Evolutionary conservation across 1,284 basidiomycete genomes (phyloP), one percentile per base, ranked within the genome.

Genomic region (Puccinia sorghi): DNA sequence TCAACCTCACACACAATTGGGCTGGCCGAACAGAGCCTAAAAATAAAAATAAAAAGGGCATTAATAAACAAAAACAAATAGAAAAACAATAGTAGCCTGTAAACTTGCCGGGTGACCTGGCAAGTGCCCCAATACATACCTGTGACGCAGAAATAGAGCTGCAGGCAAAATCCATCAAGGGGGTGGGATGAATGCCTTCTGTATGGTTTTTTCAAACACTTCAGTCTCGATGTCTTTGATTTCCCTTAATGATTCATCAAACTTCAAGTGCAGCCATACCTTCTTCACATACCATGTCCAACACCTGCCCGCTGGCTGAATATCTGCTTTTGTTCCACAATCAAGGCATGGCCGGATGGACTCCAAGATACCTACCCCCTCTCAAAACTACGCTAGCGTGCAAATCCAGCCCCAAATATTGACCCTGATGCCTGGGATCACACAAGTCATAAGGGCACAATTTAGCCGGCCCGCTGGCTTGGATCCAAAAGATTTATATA

Each of bases 401-500:
- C 27, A n/a, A 8, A 50, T 79, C 27, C 11, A 57, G 22, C 57
- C 57, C 2, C 17, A 67, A 20, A 72, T 15, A 13, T 70, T 79
- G 20, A 63, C 59, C 17, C 17, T 79, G 46, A 70, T n/a, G 54
- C 57, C 67, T 5, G 76, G 76, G 50, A 25, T 54, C 52, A 50
- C 27, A 13, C 66, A 57, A 52, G 27, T 61, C 22, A 25, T 32
- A 32, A 32, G 4, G 4, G 1, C 32, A 32, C 32, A 32, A 32
- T 32, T 32, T 32, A 86, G 82, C n/a, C 41, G 46, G n/a, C 76
- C 76, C 11, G 4, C 3, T 6, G 56, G 54, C 54, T 50, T 72
- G 15, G 32, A 52, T n/a, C 50, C 75, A 39, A 52, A 77, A 22
- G 48, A 69, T 63, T 25, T 79, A n/a, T 43, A 41, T 79, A 3